phyloP scores from a whole-genome alignment of 1,284 basidiomycete genomes.

The Spongiforma sp. region DNA sequence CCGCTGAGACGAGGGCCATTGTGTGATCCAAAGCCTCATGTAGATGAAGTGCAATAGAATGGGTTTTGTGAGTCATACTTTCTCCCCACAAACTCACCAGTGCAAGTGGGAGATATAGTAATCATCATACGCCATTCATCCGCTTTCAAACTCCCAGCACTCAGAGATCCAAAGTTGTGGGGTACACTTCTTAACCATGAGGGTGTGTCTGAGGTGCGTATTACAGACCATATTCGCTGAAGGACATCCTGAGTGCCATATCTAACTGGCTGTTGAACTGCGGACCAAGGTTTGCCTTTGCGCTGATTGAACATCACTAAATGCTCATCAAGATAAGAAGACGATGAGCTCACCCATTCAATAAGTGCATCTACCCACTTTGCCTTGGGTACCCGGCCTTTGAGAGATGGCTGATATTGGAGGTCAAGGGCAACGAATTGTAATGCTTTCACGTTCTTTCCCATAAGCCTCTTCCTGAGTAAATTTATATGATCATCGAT shows the following conservation, averaged over 20 bases:
- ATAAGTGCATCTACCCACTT: slow-evolving; percentile 2
- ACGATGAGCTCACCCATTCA: slow-evolving; percentile 1
- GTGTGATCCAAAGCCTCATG: slow-evolving; percentile 5
- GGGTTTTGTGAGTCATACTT: background rate
- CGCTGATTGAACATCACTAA: background rate
- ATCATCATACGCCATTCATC: slow-evolving; percentile 10
- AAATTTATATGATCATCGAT: background rate
- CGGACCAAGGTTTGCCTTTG: slow-evolving; percentile 3
- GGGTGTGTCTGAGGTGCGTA: background rate
- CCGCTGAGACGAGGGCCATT: slow-evolving; percentile 11
- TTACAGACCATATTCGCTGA: background rate
- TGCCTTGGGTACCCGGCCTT: slow-evolving; percentile 2
- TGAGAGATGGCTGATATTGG: background rate
- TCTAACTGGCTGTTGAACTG: background rate
- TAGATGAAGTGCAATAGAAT: background rate
- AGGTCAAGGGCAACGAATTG: slow-evolving; percentile 1
- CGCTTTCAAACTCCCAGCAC: slow-evolving; percentile 4
- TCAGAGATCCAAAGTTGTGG: slow-evolving; percentile 5
- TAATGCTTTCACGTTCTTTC: slow-evolving; percentile 6
- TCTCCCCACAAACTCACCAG: slow-evolving; percentile 11
- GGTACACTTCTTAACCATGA: slow-evolving; percentile 6
- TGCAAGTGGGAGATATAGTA: slow-evolving; percentile 10
- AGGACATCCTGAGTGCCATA: slow-evolving; percentile 4
- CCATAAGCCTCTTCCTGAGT: background rate
- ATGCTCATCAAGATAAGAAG: background rate